Conservation (phyloP, 331 rosid genomes). For the Pyrus hybrid region DNA sequence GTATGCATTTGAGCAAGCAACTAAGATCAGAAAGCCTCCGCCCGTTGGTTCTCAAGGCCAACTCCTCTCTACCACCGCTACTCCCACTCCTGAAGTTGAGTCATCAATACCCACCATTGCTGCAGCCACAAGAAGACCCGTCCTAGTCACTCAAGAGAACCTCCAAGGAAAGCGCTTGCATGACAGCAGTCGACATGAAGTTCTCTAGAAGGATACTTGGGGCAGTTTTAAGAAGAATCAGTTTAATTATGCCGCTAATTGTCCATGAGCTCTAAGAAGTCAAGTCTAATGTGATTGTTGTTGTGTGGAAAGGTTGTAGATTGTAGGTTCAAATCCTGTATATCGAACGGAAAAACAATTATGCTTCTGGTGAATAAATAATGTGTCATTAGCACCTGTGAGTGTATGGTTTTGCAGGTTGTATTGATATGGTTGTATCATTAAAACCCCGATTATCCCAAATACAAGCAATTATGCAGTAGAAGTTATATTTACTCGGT, state of each 20-base stretch:
- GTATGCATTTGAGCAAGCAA: slow-evolving; percentile 43
- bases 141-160: background rate
- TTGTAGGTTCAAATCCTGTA: too few relatives aligned
- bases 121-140: background rate
- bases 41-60: background rate
- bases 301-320: too few relatives aligned
- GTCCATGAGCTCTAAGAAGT: too few relatives aligned
- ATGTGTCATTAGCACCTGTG: too few relatives aligned
- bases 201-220: too few relatives aligned
- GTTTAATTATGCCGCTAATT: too few relatives aligned
- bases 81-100: background rate
- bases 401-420: background rate
- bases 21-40: slow-evolving; percentile 20
- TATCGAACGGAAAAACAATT: too few relatives aligned
- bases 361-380: too few relatives aligned
- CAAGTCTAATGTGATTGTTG: too few relatives aligned
- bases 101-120: background rate
- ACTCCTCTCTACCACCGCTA: background rate
- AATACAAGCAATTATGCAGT: slow-evolving; percentile 9
- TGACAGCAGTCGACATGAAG: background rate
- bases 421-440: background rate
- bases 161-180: background rate
- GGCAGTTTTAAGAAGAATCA: too few relatives aligned
- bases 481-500: background rate
- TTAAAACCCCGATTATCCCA: background rate